Base-by-base conservation (phyloP, 1,284 basidiomycete genomes). In the Boletus hoseneyae region DNA sequence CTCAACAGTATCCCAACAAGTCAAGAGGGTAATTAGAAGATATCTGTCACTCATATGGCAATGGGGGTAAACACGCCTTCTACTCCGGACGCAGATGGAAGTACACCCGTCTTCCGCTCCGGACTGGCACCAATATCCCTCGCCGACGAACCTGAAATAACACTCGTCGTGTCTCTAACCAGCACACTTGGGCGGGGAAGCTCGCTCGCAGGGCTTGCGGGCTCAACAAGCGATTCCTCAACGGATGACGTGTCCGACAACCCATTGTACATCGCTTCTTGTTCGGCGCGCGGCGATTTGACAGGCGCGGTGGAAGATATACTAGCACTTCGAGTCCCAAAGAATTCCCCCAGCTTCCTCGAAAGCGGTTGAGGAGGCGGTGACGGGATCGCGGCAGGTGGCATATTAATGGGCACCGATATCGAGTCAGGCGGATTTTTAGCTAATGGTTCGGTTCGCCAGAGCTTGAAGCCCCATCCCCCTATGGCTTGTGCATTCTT, bases 341-440 rank as follows among this genome's bases (percentile, higher is more conserved):
- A 89, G 66, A 89, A 81, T 4, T 81, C 82, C 4, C 83, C 82
- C 35, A 89, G 60, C 68, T 85, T 87, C 57, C 76, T 75, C 30
- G 80, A 68, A 4, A 85, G 68, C 1, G 72, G 72, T 21, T 69
- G 65, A 38, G 65, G 67, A 18, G 67, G 66, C 33, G 62, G 67
- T 36, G 57, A 64, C 36, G 56, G 48, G 45, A 45, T 23, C 36
- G 42, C 36, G 37, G 36, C 29, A 53, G 67, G 57, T 39, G 73
- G 72, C 10, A 74, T 66, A 30, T 30, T 30, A 16, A 66, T 57
- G 9, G 69, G 56, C 40, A 69, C 57, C 2, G 66, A 50, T 23
- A 64, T 56, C 10, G 58, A 44, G 35, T 59, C 53, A 1, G 51
- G 42, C 10, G 65, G 49, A 21, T 37, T 57, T 43, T 66, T 66